Evolutionary conservation across 805 yeast genomes (phyloP).

Genomic region (Candida jianshihensis): DNA sequence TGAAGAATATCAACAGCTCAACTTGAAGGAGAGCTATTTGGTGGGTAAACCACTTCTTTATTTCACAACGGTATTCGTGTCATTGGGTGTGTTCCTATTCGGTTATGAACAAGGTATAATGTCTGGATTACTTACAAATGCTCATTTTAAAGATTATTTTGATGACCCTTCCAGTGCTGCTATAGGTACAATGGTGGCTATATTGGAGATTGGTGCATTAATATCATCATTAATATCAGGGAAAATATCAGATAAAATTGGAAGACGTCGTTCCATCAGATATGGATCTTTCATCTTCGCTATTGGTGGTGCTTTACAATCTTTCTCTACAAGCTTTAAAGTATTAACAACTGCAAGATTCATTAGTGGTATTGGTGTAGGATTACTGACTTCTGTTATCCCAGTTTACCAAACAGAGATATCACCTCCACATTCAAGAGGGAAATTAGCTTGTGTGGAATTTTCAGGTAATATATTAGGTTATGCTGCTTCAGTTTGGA

Average conservation of each 20-base stretch:
- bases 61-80: constrained; percentile 23
- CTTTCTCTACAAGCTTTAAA: constrained; percentile 46
- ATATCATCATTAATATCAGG: constrained; percentile 76
- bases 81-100: constrained; percentile 43
- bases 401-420: constrained; percentile 88
- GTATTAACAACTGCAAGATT: constrained; percentile 69
- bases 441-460: constrained; percentile 78
- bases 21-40: constrained; percentile 16
- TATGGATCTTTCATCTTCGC: constrained; percentile 75
- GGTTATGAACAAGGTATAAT: constrained; percentile 90
- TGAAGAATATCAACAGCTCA: constrained; percentile 19
- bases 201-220: constrained; percentile 83
- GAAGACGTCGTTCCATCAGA: constrained; percentile 72
- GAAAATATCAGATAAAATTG: constrained; percentile 66
- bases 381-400: constrained; percentile 73
- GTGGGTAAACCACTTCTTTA: constrained; percentile 23
- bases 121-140: constrained; percentile 77
- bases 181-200: constrained; percentile 83
- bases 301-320: constrained; percentile 71
- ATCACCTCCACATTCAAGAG: constrained; percentile 81
- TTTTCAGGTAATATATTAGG: constrained; percentile 84
- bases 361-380: constrained; percentile 82
- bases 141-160: constrained; percentile 62
- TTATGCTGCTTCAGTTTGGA: constrained; percentile 80
- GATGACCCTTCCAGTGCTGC: constrained; percentile 64